These are phyloP conservation scores for Sugiyamaella qingdaonensis DNA, from an alignment of 805 yeast species.

Conservation along the genomic window DNA sequence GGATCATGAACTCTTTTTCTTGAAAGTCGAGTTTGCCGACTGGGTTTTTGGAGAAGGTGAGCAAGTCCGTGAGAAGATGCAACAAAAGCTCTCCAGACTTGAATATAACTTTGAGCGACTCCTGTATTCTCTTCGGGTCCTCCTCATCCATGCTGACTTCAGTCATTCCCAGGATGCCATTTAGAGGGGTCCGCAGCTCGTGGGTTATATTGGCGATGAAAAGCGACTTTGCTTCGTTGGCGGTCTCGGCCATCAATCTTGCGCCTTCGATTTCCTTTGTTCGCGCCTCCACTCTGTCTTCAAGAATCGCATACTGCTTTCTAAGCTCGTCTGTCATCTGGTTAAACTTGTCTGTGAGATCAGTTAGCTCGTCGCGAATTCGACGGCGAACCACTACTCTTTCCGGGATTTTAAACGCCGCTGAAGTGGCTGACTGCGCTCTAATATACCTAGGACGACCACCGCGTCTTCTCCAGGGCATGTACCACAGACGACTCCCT, in stretches of 20 bases:
- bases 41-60: conserved; percentile 91
- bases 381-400: conserved; percentile 19
- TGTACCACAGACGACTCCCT: background rate
- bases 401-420: conserved; percentile 24
- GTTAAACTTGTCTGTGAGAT: conserved; percentile 80
- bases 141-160: conserved; percentile 87
- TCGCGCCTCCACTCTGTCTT: conserved; percentile 80
- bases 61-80: conserved; percentile 83
- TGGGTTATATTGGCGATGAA: conserved; percentile 90
- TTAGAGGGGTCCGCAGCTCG: conserved; percentile 90
- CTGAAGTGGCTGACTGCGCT: conserved; percentile 3
- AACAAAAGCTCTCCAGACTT: conserved; percentile 86
- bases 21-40: conserved; percentile 79
- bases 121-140: conserved; percentile 62
- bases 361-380: conserved; percentile 73
- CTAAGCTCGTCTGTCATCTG: conserved; percentile 86
- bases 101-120: conserved; percentile 74
- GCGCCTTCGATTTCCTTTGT: conserved; percentile 86
- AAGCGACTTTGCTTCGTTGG: conserved; percentile 94
- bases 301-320: conserved; percentile 74
- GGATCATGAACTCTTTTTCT: conserved; percentile 69
- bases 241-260: conserved; percentile 84
- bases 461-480: background rate
- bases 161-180: conserved; percentile 95
- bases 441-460: background rate